Evolutionary conservation across 176 grass and related monocot genomes (phyloP).

Genomic region (Saccharum spontaneum): DNA sequence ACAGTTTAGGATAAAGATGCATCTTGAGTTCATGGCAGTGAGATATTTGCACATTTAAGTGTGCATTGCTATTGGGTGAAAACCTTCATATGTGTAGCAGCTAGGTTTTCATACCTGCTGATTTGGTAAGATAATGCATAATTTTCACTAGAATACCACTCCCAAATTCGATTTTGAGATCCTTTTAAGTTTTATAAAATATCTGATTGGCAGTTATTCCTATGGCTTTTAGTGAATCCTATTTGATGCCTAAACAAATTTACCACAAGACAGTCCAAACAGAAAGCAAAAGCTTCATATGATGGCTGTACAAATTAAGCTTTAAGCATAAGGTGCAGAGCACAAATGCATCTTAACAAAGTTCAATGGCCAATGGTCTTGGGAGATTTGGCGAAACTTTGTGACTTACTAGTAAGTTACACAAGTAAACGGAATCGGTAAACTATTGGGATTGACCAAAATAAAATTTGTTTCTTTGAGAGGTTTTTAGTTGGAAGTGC

Average conservation of each 20-base stretch:
- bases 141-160: neutral
- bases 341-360: constrained; percentile 4
- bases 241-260: neutral
- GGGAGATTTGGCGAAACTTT: constrained; percentile 6
- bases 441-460: neutral
- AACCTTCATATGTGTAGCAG: neutral
- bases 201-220: neutral
- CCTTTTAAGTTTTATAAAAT: neutral
- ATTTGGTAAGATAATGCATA: neutral
- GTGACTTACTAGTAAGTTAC: neutral
- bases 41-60: neutral
- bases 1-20: constrained; percentile 4
- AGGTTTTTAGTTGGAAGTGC: neutral
- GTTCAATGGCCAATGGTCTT: neutral
- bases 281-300: neutral
- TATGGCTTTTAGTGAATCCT: neutral
- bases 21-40: constrained; percentile 1
- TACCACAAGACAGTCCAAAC: neutral
- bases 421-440: neutral
- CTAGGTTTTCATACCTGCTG: neutral
- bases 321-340: constrained; percentile 4
- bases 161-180: neutral
- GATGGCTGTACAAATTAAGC: neutral
- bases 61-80: constrained; percentile 8
- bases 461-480: neutral